Base-by-base conservation (phyloP, 2,329 filamentous ascomycete species). In the Raffaelea arxii region DNA sequence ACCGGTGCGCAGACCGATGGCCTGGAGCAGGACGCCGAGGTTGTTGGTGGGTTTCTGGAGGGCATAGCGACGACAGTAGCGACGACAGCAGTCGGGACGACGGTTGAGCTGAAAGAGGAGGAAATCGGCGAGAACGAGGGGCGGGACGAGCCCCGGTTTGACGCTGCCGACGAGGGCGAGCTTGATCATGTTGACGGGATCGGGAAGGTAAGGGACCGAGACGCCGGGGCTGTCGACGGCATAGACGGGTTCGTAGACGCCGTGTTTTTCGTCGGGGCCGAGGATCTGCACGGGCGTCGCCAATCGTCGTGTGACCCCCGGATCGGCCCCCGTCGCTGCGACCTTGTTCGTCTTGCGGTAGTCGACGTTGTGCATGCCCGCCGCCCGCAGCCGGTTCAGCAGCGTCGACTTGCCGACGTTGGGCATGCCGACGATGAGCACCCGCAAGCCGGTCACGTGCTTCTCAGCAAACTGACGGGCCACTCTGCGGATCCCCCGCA, bases 331-430 rank as follows among this genome's bases (percentile, higher is more conserved):
- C 1, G 90, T 96, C 51, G 71, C 74, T 32, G 90, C 86, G 1
- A 81, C 90, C 61, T 91, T 94, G 24, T 62, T 53, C 16, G 60
- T 59, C 27, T 56, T 56, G 19, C 73, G 72, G 42, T 60, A 58
- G 21, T 51, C 49, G 1, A 60, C 53, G n/a, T n/a, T n/a, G n/a
- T n/a, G n/a, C 54, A 86, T 75, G 36, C 88, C 87, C 18, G 74
- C 70, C 36, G 72, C 76, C 19, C 92, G 82, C 42, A 97, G 74
- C 16, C 82, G 78, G 63, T 98, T 98, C 37, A 98, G 78, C n/a
- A 98, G 72, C 1, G 90, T 89, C 41, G 87, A 94, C 66, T 98
- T 98, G 30, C 92, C 92, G 0, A 95, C 87, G 60, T 98, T 98
- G 30, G 92, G 92, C 90, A 98, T 96, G 46, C 92, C 92, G 14